Conservation (phyloP, 2,329 filamentous ascomycete genomes). For the Hymenoscyphus fructigenus region DNA sequence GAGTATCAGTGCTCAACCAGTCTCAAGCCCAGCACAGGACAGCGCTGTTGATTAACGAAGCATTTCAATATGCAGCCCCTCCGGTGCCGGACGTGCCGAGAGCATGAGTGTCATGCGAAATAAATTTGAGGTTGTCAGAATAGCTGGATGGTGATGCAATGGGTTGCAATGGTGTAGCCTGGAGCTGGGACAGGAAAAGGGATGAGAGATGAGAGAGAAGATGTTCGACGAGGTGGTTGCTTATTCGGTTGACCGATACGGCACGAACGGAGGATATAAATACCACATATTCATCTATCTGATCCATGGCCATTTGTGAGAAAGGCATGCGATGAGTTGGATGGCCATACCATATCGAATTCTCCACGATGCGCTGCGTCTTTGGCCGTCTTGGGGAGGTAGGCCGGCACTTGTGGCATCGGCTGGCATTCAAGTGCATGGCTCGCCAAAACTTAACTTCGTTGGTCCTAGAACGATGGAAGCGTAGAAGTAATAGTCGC, state of each 20-base stretch:
- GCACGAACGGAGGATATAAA: too few species aligned
- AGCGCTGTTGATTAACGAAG: not conserved
- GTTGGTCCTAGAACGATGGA: too few species aligned
- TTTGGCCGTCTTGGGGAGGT: too few species aligned
- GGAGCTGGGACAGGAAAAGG: not conserved
- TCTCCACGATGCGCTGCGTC: too few species aligned
- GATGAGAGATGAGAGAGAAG: not conserved
- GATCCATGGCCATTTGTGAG: too few species aligned
- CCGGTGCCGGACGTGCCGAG: constrained; percentile 4
- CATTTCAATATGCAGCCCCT: not conserved
- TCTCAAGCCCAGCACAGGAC: not conserved
- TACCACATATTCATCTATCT: too few species aligned
- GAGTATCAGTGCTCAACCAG: not conserved
- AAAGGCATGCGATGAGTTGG: too few species aligned
- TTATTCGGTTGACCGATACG: too few species aligned
- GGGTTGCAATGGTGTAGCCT: not conserved
- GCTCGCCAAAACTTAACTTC: too few species aligned
- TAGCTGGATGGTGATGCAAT: not conserved
- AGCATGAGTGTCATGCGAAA: constrained; percentile 16
- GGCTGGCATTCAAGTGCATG: too few species aligned
- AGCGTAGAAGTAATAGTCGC: not conserved
- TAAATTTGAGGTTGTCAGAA: not conserved
- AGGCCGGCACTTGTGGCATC: too few species aligned
- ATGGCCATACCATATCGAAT: too few species aligned
- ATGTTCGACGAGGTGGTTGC: not conserved